Evolutionary conservation across 202 grass and related monocot genomes (phyloP).

Genomic region (Hordeum pubiflorum): DNA sequence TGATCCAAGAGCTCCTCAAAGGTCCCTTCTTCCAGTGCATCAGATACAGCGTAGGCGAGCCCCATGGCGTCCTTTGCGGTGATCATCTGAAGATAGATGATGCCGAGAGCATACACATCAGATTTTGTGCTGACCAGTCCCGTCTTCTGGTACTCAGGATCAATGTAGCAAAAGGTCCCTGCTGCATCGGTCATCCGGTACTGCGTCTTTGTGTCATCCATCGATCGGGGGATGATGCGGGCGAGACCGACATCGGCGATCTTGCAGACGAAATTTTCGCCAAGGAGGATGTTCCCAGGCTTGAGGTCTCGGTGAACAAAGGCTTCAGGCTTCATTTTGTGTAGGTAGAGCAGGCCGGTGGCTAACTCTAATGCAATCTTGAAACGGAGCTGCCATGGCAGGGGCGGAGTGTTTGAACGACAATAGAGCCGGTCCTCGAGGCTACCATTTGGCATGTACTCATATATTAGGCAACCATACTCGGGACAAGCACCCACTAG

Average conservation of each 20-base stretch:
- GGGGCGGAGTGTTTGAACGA: slow-evolving; percentile 46
- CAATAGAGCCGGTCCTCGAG: slow-evolving; percentile 73
- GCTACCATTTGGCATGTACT: slow-evolving; percentile 84
- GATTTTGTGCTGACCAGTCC: slow-evolving; percentile 73
- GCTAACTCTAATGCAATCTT: slow-evolving; percentile 62
- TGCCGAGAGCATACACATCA: slow-evolving; percentile 76
- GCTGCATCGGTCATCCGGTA: slow-evolving; percentile 73
- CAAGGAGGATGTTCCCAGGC: slow-evolving; percentile 78
- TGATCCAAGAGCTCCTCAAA: slow-evolving; percentile 47
- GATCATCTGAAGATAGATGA: slow-evolving; percentile 78
- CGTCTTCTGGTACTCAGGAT: slow-evolving; percentile 90
- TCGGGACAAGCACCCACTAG: slow-evolving; percentile 74
- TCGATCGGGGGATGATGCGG: slow-evolving; percentile 48
- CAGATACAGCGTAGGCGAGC: slow-evolving; percentile 53
- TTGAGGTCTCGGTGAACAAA: slow-evolving; percentile 84
- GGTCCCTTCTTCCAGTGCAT: slow-evolving; percentile 56
- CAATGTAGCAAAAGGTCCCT: slow-evolving; percentile 91
- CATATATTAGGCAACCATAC: slow-evolving; percentile 81
- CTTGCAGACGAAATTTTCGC: slow-evolving; percentile 43
- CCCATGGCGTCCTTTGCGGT: slow-evolving; percentile 66
- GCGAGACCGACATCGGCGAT: slow-evolving; percentile 76
- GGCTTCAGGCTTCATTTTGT: slow-evolving; percentile 67
- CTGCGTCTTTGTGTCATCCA: slow-evolving; percentile 27
- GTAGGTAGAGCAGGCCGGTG: slow-evolving; percentile 63
- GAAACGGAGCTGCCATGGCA: slow-evolving; percentile 73